Percentiles rank a stretch among this genome's conserved stretches.
Conservation (phyloP, 805 yeast genomes). For the Metschnikowia picachoensis region DNA sequence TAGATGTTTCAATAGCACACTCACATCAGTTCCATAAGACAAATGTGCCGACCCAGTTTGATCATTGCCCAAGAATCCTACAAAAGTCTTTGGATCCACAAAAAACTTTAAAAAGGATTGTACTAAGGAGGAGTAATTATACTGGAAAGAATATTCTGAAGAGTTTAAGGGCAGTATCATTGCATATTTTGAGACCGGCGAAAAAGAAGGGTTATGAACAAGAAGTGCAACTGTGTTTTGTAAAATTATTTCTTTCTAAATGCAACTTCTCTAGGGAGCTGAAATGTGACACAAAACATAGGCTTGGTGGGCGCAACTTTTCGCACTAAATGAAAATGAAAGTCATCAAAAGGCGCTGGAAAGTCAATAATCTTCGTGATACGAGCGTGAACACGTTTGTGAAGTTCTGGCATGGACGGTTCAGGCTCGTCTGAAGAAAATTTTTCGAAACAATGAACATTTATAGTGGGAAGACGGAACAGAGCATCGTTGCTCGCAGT, state of each 20-base stretch:
- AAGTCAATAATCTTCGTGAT: constrained; percentile 42
- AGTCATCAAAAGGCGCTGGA: constrained; percentile 44
- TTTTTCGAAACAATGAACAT: constrained; percentile 92
- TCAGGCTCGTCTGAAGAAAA: constrained; percentile 71
- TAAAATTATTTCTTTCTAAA: constrained; percentile 27
- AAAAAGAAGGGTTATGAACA: not conserved
- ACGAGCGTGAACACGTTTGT: constrained; percentile 57
- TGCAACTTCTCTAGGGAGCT: constrained; percentile 65
- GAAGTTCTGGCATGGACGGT: constrained; percentile 65
- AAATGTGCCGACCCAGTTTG: constrained; percentile 58
- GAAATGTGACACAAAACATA: constrained; percentile 86
- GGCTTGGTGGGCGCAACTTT: constrained; percentile 96
- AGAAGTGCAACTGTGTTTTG: not conserved
- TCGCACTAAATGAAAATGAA: constrained; percentile 79
- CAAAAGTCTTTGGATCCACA: constrained; percentile 24
- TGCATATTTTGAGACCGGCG: not conserved
- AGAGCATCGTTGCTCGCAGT: constrained; percentile 37
- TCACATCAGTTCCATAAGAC: constrained; percentile 55
- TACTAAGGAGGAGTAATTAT: constrained; percentile 26
- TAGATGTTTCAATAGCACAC: constrained; percentile 53
- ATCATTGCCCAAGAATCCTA: constrained; percentile 46
- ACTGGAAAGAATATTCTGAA: constrained; percentile 1
- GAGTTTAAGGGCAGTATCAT: not conserved
- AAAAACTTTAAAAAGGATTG: constrained; percentile 28
- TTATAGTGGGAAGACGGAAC: constrained; percentile 66